Conservation (phyloP, 306 rosid genomes). For the Hippophae gyantsensis region DNA sequence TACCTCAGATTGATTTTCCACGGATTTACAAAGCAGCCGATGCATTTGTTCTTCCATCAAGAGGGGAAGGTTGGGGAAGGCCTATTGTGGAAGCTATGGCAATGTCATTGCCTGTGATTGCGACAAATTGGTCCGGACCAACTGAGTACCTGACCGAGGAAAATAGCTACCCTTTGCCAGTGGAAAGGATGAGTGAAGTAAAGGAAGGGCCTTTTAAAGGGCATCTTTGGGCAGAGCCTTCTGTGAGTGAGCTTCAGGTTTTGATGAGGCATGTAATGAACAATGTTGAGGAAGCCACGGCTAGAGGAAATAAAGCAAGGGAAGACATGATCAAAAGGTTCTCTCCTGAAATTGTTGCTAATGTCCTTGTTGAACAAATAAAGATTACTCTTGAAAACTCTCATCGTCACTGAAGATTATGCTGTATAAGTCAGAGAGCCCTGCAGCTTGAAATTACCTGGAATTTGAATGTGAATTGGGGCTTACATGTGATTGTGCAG, state of each 20-base stretch:
- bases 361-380: conserved; percentile 38
- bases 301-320: conserved; percentile 51
- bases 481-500: too few relatives aligned
- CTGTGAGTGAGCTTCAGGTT: conserved; percentile 35
- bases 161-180: conserved; percentile 59
- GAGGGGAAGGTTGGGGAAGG: conserved; percentile 96
- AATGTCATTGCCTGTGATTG: conserved; percentile 69
- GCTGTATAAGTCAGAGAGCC: too few relatives aligned
- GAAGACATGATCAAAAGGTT: conserved; percentile 56
- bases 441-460: too few relatives aligned
- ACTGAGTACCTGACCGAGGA: conserved; percentile 62
- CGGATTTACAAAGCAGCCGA: conserved; percentile 61
- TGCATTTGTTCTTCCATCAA: conserved; percentile 71
- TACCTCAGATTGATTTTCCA: conserved; percentile 58
- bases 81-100: conserved; percentile 88
- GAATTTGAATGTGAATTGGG: too few relatives aligned
- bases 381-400: conserved; percentile 23
- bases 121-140: conserved; percentile 85
- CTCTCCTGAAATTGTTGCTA: conserved; percentile 60
- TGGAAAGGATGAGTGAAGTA: conserved; percentile 61
- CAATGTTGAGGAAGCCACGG: conserved; percentile 45
- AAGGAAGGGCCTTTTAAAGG: conserved; percentile 71
- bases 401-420: too few relatives aligned
- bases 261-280: conserved; percentile 50
- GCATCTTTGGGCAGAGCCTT: conserved; percentile 89